phyloP scores from a whole-genome alignment of 768 basidiomycete species.

The Termitomyces sp. region DNA sequence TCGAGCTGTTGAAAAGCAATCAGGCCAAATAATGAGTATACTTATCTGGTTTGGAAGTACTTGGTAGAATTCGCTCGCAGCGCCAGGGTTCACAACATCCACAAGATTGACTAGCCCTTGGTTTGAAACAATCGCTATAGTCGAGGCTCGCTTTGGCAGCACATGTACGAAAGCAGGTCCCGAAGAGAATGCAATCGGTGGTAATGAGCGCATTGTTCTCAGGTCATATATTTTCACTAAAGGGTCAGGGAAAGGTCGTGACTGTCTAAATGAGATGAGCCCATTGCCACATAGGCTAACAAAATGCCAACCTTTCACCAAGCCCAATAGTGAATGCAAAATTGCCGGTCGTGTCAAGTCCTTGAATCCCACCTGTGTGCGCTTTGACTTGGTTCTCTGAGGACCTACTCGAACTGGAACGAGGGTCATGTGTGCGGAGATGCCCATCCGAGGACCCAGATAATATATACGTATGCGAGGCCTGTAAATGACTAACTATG shows the following conservation, averaged over 20 bases:
- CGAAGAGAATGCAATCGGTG: constrained; percentile 82
- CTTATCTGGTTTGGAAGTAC: constrained; percentile 28
- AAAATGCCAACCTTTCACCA: constrained; percentile 61
- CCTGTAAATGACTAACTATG: constrained; percentile 57
- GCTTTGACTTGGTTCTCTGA: constrained; percentile 62
- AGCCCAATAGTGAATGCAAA: constrained; percentile 84
- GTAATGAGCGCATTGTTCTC: constrained; percentile 74
- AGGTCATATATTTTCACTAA: constrained; percentile 91
- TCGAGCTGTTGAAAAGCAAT: constrained; percentile 45
- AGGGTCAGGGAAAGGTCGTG: constrained; percentile 84
- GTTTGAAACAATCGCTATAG: constrained; percentile 67
- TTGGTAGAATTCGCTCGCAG: constrained; percentile 74
- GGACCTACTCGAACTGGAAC: constrained; percentile 48
- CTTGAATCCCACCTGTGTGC: constrained; percentile 78
- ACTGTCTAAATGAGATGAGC: constrained; percentile 49
- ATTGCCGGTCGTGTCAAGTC: constrained; percentile 74
- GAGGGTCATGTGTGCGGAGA: constrained; percentile 66
- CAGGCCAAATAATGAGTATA: background rate
- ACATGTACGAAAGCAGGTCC: constrained; percentile 83
- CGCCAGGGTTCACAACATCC: constrained; percentile 69
- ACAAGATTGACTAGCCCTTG: constrained; percentile 84
- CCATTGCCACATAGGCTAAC: background rate
- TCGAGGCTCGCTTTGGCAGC: constrained; percentile 71
- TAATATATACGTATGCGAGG: constrained; percentile 57
- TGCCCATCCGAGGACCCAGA: constrained; percentile 72